Base-by-base conservation (phyloP, 352 stramenopile species). In the Phytophthora chlamydospora region DNA sequence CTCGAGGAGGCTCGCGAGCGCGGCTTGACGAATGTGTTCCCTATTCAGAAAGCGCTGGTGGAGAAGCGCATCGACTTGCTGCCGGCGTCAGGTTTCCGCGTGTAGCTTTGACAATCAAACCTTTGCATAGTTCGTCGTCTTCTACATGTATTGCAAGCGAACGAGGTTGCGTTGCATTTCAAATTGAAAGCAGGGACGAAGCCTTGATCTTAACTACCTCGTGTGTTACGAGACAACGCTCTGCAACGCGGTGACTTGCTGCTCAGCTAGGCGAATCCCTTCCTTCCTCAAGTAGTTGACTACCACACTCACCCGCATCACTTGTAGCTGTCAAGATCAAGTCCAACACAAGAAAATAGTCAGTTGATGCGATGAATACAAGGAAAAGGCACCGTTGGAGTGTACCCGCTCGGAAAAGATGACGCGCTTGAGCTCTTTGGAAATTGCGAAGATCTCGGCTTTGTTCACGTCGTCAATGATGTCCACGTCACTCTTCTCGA, bases 31-130 rank as follows among this genome's bases (percentile, higher is more conserved):
- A 91, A 90, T 58, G 48, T 89, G 10, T 85, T 80, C 52, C 84
- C 84, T 4, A 86, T 93, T 61, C 73, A 91, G 58, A 88, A 91
- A 56, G 84, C 82, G 3, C 35, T 90, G 11, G 63, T 80, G 3
- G 82, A 89, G 62, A 90, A 90, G 29, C 74, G 78, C 32, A 81
- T 93, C 21, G 84, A 91, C 32, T 63, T 91, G 40, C 70, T 93
- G 40, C 76, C 77, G 11, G 84, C 82, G 11, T 88, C 79, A 19
- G 82, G 82, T 31, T 93, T 93, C 50, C 84, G 84, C 51, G 66
- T 93, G 27, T 90, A 88, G 62, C 9, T 50, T 51, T 27, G 14
- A 29, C 39, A 34, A 45, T n/a, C 49, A 62, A 52, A 52, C 11
- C 13, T 44, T 39, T 71, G 27, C 6, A 38, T 17, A 50, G 10